Percentiles rank a stretch among this genome's conserved stretches.
Conservation (phyloP, 2,329 filamentous ascomycete species). For the Ceratocystis variospora region DNA sequence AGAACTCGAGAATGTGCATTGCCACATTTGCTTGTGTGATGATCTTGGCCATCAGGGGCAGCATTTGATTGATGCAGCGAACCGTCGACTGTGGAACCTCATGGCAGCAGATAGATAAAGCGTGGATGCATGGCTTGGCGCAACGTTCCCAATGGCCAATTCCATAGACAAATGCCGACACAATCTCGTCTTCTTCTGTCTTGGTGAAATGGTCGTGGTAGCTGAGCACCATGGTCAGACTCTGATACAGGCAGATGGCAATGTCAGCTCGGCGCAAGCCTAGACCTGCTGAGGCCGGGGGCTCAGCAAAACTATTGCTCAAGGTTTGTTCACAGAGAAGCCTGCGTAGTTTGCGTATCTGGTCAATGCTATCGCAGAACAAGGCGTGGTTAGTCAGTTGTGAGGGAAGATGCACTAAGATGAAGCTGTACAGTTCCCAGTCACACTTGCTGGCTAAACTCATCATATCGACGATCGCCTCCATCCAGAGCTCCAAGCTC, state of each 20-base stretch:
- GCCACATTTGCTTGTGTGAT: slow-evolving; percentile 87
- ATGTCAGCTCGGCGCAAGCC: slow-evolving; percentile 78
- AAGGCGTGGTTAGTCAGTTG: slow-evolving; percentile 84
- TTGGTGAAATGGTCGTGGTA: slow-evolving; percentile 79
- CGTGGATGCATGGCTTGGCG: slow-evolving; percentile 86
- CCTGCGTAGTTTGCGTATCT: slow-evolving; percentile 62
- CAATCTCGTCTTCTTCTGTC: slow-evolving; percentile 76
- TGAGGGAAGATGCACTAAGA: slow-evolving; percentile 70
- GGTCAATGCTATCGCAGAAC: slow-evolving; percentile 58
- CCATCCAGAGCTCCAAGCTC: slow-evolving; percentile 58
- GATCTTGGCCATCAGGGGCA: slow-evolving; percentile 89
- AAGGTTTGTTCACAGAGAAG: slow-evolving; percentile 74
- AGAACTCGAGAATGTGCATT: slow-evolving; percentile 88
- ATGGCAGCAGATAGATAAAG: slow-evolving; percentile 85
- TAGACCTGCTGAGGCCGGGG: slow-evolving; percentile 48
- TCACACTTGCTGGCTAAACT: slow-evolving; percentile 32
- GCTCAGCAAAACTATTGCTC: slow-evolving; percentile 63
- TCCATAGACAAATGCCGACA: slow-evolving; percentile 72
- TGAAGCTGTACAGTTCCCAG: slow-evolving; percentile 89
- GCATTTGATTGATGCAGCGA: slow-evolving; percentile 69
- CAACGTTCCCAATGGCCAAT: slow-evolving; percentile 75
- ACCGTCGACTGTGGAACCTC: slow-evolving; percentile 79
- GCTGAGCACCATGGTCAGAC: slow-evolving; percentile 73
- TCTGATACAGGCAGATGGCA: slow-evolving; percentile 75
- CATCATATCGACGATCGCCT: slow-evolving; percentile 42